Percentiles rank a stretch among this genome's conserved stretches.
Conservation (phyloP, 1,284 basidiomycete species). For the Trichosporon sp. region DNA sequence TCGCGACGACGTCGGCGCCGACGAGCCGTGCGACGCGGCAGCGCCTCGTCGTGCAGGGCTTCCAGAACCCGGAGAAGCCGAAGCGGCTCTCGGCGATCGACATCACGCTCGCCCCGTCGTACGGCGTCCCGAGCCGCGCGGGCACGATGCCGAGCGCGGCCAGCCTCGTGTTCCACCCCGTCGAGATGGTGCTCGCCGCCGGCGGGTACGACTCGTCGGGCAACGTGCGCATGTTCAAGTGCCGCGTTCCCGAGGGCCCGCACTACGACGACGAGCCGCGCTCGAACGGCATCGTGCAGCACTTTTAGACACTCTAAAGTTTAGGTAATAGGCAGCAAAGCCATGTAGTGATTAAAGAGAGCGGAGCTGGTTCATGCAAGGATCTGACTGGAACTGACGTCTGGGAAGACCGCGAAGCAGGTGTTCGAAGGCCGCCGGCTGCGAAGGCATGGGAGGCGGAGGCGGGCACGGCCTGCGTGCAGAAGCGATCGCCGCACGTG, state of each 20-base stretch:
- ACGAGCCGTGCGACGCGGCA: constrained; percentile 37
- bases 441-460: no score
- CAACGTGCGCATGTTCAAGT: constrained; percentile 44
- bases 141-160: constrained; percentile 44
- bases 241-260: constrained; percentile 26
- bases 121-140: constrained; percentile 19
- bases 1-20: constrained; percentile 61
- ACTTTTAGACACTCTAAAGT: background rate
- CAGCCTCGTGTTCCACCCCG: constrained; percentile 49
- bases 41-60: constrained; percentile 45
- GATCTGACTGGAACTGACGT: no score
- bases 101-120: constrained; percentile 36
- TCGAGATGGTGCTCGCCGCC: constrained; percentile 48
- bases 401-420: no score
- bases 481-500: no score
- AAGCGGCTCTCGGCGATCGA: constrained; percentile 36
- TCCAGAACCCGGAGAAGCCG: constrained; percentile 35
- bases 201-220: constrained; percentile 47
- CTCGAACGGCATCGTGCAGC: constrained; percentile 13
- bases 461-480: no score
- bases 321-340: background rate
- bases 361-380: background rate
- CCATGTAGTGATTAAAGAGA: background rate
- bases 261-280: constrained; percentile 8
- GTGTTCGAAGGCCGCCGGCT: no score